These are phyloP conservation scores for Filobasidium wieringae DNA, from an alignment of 768 basidiomycete species.

Conservation along the genomic window DNA sequence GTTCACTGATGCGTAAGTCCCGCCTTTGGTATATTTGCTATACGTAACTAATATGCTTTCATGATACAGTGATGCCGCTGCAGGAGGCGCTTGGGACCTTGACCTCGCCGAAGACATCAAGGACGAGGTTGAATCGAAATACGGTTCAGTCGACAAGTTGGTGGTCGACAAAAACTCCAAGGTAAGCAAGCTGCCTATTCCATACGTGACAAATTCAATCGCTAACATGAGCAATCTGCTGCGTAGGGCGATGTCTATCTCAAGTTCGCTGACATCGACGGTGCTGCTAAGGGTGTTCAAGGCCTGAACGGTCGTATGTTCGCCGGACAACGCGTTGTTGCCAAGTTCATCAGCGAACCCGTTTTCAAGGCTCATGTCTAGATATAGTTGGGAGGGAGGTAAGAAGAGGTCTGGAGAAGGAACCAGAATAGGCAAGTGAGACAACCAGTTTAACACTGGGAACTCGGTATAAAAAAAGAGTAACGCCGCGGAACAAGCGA, in stretches of 20 bases:
- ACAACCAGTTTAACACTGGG: no score
- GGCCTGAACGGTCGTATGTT: conserved; percentile 96
- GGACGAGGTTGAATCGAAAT: conserved; percentile 81
- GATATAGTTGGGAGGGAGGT: no score
- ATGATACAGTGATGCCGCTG: conserved; percentile 53
- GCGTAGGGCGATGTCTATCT: conserved; percentile 72
- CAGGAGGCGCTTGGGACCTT: conserved; percentile 89
- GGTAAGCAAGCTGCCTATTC: conserved; percentile 49
- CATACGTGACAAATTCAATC: not conserved
- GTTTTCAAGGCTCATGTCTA: conserved; percentile 43
- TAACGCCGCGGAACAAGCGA: no score
- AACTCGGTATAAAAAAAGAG: no score
- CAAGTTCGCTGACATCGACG: conserved; percentile 68
- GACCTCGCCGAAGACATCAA: conserved; percentile 95
- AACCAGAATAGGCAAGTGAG: no score
- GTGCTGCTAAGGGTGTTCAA: conserved; percentile 70
- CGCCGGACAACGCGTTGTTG: conserved; percentile 77
- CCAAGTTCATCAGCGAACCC: conserved; percentile 79
- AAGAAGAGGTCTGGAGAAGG: no score
- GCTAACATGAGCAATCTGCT: not conserved
- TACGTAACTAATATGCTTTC: conserved; percentile 7
- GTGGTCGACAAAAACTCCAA: conserved; percentile 89
- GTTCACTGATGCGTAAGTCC: conserved; percentile 78
- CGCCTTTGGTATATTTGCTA: conserved; percentile 1
- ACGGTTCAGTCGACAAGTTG: conserved; percentile 74